Evolutionary conservation across 768 basidiomycete genomes (phyloP), one percentile per base, ranked within the genome.

Genomic region (Hortiboletus flavorubellus): DNA sequence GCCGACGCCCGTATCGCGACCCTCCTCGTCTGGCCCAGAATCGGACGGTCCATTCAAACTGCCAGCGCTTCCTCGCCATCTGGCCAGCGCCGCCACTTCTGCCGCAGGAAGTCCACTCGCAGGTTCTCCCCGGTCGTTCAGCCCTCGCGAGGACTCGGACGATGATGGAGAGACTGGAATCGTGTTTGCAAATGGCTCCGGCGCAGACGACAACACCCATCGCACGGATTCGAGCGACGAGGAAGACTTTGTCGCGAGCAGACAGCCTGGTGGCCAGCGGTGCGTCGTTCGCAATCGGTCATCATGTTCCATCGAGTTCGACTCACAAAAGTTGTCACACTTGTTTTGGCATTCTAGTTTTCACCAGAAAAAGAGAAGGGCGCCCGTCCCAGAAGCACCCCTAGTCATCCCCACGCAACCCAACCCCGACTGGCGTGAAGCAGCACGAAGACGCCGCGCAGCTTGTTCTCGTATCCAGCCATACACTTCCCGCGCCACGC

Each of bases 391-490:
- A 11, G 67, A 81, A 39, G 81, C 76, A 5, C 90, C 90, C 0
- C 79, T 97, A 9, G 84, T 97, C 37, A 98, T 99, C 43, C 86
- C 95, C 15, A 77, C 92, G 1, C 76, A 91, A 43, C 77, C 92
- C 63, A 96, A 98, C 65, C 81, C 84, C 29, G 95, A 99, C 67
- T 99, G 96, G 96, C 77, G 92, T 40, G 88, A 85, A 49, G 72
- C 84, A 8, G 90, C 91, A 15, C 78, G 87, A 40, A 86, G 83
- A 67, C 78, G 89, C 8, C 70, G 69, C 4, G 56, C 68, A 15
- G 60, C 52, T 39, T 67, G 59, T 18, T 31, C 63, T 11, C 60
- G 68, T 0, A 14, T 50, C 23, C 61, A 59, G 5, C 39, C 60
- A 9, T 26, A 47, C 6, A 11, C 51, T 39, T 43, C 59, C 5